Conservation (phyloP, 352 stramenopile genomes). For the Phytophthora fragariaefolia region DNA sequence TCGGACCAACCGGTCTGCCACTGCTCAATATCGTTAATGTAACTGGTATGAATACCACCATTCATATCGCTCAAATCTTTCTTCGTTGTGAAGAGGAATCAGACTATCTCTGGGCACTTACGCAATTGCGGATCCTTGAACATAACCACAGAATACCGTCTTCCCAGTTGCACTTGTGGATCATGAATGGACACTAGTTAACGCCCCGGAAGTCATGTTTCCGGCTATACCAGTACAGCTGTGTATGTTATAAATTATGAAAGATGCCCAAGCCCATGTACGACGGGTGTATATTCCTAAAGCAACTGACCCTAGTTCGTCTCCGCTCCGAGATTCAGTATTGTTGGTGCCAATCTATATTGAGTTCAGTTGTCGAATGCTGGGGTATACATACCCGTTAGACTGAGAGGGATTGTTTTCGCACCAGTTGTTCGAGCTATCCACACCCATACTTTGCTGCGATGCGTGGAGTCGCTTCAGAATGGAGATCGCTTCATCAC, state of each 20-base stretch:
- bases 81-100: conserved; percentile 1
- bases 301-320: neutral
- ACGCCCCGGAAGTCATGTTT: conserved; percentile 8
- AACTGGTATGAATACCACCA: conserved; percentile 33
- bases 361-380: neutral
- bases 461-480: neutral
- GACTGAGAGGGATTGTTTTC: neutral
- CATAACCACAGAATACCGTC: neutral
- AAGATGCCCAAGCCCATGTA: conserved; percentile 6
- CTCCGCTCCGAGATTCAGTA: neutral
- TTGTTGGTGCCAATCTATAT: conserved; percentile 6
- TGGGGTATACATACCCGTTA: neutral
- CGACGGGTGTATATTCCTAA: neutral
- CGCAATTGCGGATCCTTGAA: neutral
- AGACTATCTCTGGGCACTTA: conserved; percentile 15
- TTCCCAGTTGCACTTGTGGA: conserved; percentile 15
- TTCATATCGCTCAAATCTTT: conserved; percentile 29
- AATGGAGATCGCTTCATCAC: neutral
- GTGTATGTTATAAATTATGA: conserved; percentile 21
- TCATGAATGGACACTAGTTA: conserved; percentile 4
- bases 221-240: neutral
- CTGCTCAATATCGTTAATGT: conserved; percentile 34
- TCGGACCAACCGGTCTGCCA: conserved; percentile 34
- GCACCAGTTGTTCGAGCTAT: conserved; percentile 1
- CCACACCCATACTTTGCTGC: neutral